Conservation (phyloP, 1,139 yeast genomes). For the Debaryomycetaceae sp. region DNA sequence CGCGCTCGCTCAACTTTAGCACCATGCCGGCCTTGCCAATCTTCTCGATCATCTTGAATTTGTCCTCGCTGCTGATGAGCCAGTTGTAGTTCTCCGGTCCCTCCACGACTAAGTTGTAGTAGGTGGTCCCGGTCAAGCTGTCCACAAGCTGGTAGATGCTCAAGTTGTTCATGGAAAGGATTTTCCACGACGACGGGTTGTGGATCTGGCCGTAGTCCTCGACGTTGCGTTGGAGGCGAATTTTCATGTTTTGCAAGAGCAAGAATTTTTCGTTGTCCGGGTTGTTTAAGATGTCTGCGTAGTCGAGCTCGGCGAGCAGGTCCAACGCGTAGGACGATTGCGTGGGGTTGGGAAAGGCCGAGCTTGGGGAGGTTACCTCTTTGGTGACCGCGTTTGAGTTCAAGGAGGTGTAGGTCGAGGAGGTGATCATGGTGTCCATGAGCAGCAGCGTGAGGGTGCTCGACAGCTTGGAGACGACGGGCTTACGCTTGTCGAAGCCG, state of each 20-base stretch:
- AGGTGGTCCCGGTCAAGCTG: constrained; percentile 20
- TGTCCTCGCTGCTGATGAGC: constrained; percentile 32
- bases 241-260: constrained; percentile 27
- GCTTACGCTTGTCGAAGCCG: constrained; percentile 3
- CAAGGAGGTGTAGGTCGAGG: constrained; percentile 23
- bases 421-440: constrained; percentile 19
- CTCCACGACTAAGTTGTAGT: constrained; percentile 26
- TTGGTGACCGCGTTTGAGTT: constrained; percentile 14
- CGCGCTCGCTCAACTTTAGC: constrained; percentile 27
- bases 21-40: constrained; percentile 46
- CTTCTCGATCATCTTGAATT: constrained; percentile 26
- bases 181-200: constrained; percentile 41
- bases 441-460: constrained; percentile 36
- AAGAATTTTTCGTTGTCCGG: constrained; percentile 19
- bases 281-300: constrained; percentile 18
- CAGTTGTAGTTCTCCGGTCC: constrained; percentile 24
- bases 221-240: constrained; percentile 37
- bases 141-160: constrained; percentile 27
- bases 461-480: constrained; percentile 19
- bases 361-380: constrained; percentile 2
- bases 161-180: constrained; percentile 37
- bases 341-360: constrained; percentile 7
- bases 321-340: constrained; percentile 8
- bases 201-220: constrained; percentile 27
- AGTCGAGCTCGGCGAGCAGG: constrained; percentile 3